Evolutionary conservation across 768 basidiomycete genomes (phyloP), one percentile per base, ranked within the genome.

Genomic region (Mycena olivaceomarginata): DNA sequence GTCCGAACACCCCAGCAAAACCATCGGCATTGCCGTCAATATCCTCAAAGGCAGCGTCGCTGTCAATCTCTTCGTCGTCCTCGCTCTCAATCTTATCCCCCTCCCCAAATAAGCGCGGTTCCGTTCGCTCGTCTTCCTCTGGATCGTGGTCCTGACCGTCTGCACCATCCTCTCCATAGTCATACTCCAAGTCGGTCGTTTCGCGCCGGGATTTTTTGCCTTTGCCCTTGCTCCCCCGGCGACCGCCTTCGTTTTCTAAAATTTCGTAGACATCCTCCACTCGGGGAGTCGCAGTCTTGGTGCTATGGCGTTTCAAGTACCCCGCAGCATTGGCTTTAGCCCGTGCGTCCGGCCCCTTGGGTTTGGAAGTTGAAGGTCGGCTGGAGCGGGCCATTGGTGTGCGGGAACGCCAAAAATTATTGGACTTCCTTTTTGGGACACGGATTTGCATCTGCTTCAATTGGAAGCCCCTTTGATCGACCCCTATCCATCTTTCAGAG

Each of bases 1-100:
- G 80, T 12, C 87, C 85, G 74, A 91, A 91, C 77, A 94, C 94
- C 4, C 92, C 93, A 12, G 92, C 93, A 85, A 93, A 96, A 4
- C 89, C 87, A n/a, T 97, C 96, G 73, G 93, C 93, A 45, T 96
- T 96, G 71, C 91, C 78, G 70, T 79, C 78, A 31, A 77, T 93
- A 82, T 95, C 94, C 76, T 96, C 95, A 75, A 96, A 95, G 2
- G 95, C 96, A 77, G 89, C 93, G 80, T 97, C 97, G 77, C 93
- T 94, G 75, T 96, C 95, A 60, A 97, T 91, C 76, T 97, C 96
- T 81, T 97, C 96, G 81, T 97, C 96, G 77, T 97, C 95, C 1
- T 86, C 92, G 76, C 91, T 92, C 45, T 89, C 92, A 78, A 96
- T 89, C 77, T 88, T 87, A 43, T 92, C 92, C 15, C 84, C 89